Base-by-base conservation (phyloP, 2,329 filamentous ascomycete genomes). In the Fusarium bulbicola region DNA sequence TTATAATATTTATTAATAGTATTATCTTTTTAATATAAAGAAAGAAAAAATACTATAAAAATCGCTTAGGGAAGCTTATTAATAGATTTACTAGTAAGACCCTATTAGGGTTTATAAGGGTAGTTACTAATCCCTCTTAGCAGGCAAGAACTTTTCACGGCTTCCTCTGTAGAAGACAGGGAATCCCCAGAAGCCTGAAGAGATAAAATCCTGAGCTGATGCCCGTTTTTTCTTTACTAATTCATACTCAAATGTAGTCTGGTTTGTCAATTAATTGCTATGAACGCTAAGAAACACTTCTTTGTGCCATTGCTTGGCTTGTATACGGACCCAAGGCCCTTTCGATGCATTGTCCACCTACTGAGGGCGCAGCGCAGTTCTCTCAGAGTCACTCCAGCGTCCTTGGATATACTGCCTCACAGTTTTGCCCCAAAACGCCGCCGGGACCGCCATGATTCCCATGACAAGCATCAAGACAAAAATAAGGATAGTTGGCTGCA, bases 401-500 rank as follows among this genome's bases (percentile, higher is more conserved):
- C 73, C 73, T 7, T 75, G 63, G 13, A 75, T 75, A 32, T 63
- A 75, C 43, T 75, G 73, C 7, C 73, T 53, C 1, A 69, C 67
- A 13, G 42, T 70, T 24, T 74, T 59, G 0, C 73, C 73, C 70
- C 73, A 75, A 16, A 75, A 75, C 2, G 73, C 73, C 14, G 52
- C 63, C 0, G 73, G 73, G 16, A 75, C 73, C 4, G 73, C 73
- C 36, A 75, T 28, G 4, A 24, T 32, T 3, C 73, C 73, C 16
- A 74, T 21, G 0, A 59, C 16, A 21, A 70, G 36, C 8, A 53
- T 69, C 20, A 74, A 28, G 7, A 30, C 30, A 8, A 58, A 42
- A 5, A 74, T 74, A 1, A 74, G 37, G 14, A 66, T n/a, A 3
- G 72, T 74, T 1, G 72, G 68, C 1, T 69, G 36, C 2, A 73